Base-by-base conservation (phyloP, 2,329 filamentous ascomycete genomes). In the Remersonia thermophila region DNA sequence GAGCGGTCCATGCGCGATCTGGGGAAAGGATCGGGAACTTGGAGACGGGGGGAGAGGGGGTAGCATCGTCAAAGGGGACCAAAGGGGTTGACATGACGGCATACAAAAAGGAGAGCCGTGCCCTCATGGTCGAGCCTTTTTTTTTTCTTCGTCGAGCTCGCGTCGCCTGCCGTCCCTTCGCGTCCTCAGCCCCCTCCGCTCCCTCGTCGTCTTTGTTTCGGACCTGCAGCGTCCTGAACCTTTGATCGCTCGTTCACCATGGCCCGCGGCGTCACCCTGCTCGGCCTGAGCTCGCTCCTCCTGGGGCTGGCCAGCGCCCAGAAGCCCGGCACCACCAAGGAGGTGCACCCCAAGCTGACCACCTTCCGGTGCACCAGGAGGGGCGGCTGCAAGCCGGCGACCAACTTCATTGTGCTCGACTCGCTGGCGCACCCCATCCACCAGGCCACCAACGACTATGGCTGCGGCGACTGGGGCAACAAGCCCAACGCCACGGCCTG, bases 321-420 rank as follows among this genome's bases (percentile, higher is more conserved):
- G 31, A 38, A 32, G 30, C 37, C 38, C 31, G 42, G 42, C n/a
- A 15, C 38, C 15, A 33, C 27, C 25, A 29, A 32, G 26, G 65
- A 69, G 44, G 55, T 57, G 16, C 66, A 71, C 40, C 69, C 68
- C 20, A 59, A 60, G 44, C 52, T 73, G 32, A 61, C 58, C 7
- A 71, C 68, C 7, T 67, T 58, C 51, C 60, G 62, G 41, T 73
- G 69, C 54, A 67, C 65, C 29, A 64, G 58, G 17, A 51, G 48
- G 4, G 56, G 53, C 30, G 69, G 69, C 16, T 73, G 69, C 55
- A 57, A 56, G 27, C 41, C 53, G 16, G 57, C 63, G 40, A 57
- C 60, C 39, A 69, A 62, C 30, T 66, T 62, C n/a, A 44, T 73
- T 27, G 69, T 73, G 10, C 53, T 70, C 6, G 69, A 73, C 50